Evolutionary conservation across 371 early-diverging fungal genomes (phyloP), one percentile per base, ranked within the genome.

Genomic region (Capillidium heterosporum): DNA sequence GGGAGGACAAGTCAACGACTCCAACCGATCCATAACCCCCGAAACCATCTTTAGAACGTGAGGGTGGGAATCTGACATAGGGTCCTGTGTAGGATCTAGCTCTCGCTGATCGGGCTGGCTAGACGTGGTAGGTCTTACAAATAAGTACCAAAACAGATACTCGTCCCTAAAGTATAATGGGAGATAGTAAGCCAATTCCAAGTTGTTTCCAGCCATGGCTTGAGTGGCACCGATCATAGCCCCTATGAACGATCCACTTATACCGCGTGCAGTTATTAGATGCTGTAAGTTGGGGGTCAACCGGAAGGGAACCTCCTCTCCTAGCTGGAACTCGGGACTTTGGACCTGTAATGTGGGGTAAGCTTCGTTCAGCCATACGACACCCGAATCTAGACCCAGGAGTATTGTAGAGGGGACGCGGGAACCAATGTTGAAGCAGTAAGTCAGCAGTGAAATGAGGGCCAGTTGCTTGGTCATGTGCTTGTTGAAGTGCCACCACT

Each of bases 201-300:
- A 41, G 26, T 71, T 85, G 43, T 84, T 83, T 52, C 85, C 86
- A 0, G 83, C 77, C 54, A 92, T 61, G 23, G 83, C 76, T 23
- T 82, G 75, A 0, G 82, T 87, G 11, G 88, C 79, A 21, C 88
- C 80, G 75, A 91, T 78, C 24, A 92, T 55, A 23, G 81, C 78
- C 46, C 79, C 76, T 17, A 84, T 77, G 56, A 95, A 91, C 1
- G 87, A 71, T 0, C 98, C 97, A 57, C 94, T 95, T 7, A 96
- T 73, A 0, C 95, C 95, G 26, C 85, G 77, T 21, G 88, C 84
- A 0, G 88, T 88, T 43, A 97, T 84, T 65, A 93, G 92, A 42
- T 82, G 72, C 74, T 95, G 95, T 50, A 98, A 75, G 65, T 89
- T 91, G 31, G 98, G 97, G 10, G 99, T 96, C 61, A 97, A 78